These are phyloP conservation scores for Cyberlindnera meyerae DNA, from an alignment of 805 yeast genomes.

Conservation along the genomic window DNA sequence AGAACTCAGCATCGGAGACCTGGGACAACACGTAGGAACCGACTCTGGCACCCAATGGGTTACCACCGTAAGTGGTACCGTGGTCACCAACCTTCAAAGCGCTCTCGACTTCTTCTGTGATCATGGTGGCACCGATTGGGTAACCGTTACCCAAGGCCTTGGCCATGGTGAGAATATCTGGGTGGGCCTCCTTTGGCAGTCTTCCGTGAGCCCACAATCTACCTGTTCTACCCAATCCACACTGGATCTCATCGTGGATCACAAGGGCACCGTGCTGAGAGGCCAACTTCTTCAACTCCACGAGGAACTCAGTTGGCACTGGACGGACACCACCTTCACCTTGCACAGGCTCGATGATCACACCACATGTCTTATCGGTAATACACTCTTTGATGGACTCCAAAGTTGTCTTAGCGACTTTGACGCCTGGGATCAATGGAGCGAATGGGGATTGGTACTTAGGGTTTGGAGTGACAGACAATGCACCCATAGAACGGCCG, in stretches of 20 bases:
- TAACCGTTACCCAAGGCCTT: slow-evolving; percentile 96
- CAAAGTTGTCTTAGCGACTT: slow-evolving; percentile 59
- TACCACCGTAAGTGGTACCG: slow-evolving; percentile 97
- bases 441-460: slow-evolving; percentile 90
- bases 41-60: slow-evolving; percentile 83
- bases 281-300: slow-evolving; percentile 63
- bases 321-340: slow-evolving; percentile 95
- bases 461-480: slow-evolving; percentile 86
- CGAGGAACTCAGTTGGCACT: slow-evolving; percentile 57
- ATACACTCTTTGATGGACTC: slow-evolving; percentile 48
- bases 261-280: slow-evolving; percentile 63
- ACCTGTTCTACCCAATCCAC: slow-evolving; percentile 94
- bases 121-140: slow-evolving; percentile 93
- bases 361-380: slow-evolving; percentile 59
- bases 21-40: slow-evolving; percentile 71
- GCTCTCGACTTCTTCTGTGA: slow-evolving; percentile 71
- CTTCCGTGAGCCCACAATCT: slow-evolving; percentile 86
- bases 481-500: slow-evolving; percentile 92
- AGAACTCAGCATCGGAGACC: slow-evolving; percentile 56
- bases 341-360: slow-evolving; percentile 94
- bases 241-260: slow-evolving; percentile 93
- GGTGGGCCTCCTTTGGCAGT: slow-evolving; percentile 77
- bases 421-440: slow-evolving; percentile 88
- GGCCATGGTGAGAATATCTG: slow-evolving; percentile 91
- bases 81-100: slow-evolving; percentile 87